phyloP scores from a whole-genome alignment of 164 flowering plant genomes.

The Cinnamomum chago region DNA sequence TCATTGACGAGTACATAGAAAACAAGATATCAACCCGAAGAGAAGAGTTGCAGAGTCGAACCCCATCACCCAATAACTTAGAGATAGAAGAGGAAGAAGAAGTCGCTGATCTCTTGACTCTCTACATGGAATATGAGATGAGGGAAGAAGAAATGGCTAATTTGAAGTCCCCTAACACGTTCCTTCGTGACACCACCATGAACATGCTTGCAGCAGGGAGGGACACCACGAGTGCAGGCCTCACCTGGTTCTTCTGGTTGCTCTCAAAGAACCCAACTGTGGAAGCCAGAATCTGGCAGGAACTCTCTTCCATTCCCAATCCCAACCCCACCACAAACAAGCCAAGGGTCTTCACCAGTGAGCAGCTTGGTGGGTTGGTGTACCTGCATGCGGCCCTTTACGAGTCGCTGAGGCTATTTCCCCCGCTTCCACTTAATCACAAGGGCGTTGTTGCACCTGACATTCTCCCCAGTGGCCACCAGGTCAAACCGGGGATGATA shows the following conservation, averaged over 20 bases:
- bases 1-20: neutral
- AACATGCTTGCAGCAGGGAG: constrained; percentile 30
- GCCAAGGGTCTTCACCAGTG: constrained; percentile 13
- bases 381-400: constrained; percentile 36
- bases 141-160: neutral
- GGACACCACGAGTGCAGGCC: constrained; percentile 32
- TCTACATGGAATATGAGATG: neutral
- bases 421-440: constrained; percentile 26
- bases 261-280: constrained; percentile 25
- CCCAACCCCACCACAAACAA: constrained; percentile 12
- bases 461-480: constrained; percentile 26
- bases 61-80: neutral
- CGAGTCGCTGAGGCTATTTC: constrained; percentile 31
- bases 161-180: constrained; percentile 3
- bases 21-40: neutral
- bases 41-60: neutral
- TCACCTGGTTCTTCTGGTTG: constrained; percentile 41
- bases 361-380: constrained; percentile 21
- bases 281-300: constrained; percentile 28
- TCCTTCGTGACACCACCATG: constrained; percentile 24
- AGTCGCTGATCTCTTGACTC: neutral
- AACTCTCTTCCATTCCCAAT: constrained; percentile 8
- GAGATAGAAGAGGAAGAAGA: neutral
- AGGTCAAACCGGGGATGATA: constrained; percentile 14
- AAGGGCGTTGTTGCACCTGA: constrained; percentile 21